Base-by-base conservation (phyloP, 139 green algal genomes). In the Chlorella sorokiniana region DNA sequence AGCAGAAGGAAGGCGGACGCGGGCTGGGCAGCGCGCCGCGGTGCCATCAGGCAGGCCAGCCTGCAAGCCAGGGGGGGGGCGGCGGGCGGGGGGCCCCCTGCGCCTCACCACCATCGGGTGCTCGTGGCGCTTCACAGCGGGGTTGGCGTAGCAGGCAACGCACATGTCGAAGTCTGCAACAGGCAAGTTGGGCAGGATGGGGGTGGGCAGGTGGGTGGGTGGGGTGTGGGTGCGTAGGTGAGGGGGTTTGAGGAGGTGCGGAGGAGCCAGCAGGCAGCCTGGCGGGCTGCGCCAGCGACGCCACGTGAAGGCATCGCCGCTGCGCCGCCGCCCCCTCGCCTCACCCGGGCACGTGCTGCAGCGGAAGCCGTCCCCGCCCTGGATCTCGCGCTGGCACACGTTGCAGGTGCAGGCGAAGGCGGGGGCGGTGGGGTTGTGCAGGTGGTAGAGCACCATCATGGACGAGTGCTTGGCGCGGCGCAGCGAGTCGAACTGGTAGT, bases 401-500 rank as follows among this genome's bases (percentile, higher is more conserved):
- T 98, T 99, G 93, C 97, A 99, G 37, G 90, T 95, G 85, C 76
- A 90, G 71, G 92, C 84, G 71, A 97, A 97, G 54, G 93, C 94
- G 18, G 94, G 91, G 40, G 87, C 93, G 41, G 83, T 85, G 51
- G 97, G 96, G 91, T 99, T 99, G 95, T 99, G 96, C 82, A 99
- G 85, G 90, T 99, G 96, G 93, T 99, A 99, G 41, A 99, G 89
- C 77, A 98, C 94, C 96, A 99, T 99, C 94, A 99, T 98, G 88
- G 88, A 94, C 61, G 89, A 96, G 93, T 99, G 96, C 92, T 98
- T 98, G 76, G 97, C 96, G 61, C 96, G 93, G 35, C 96, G 95
- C 82, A 98, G 83, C 35, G 90, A 96, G 93, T 99, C 97, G 82
- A 99, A 99, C 93, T 99, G 96, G 88, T 98, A 99, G 93, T 98